phyloP scores from a whole-genome alignment of 441 rosid genomes.

The Corymbia citriodora region DNA sequence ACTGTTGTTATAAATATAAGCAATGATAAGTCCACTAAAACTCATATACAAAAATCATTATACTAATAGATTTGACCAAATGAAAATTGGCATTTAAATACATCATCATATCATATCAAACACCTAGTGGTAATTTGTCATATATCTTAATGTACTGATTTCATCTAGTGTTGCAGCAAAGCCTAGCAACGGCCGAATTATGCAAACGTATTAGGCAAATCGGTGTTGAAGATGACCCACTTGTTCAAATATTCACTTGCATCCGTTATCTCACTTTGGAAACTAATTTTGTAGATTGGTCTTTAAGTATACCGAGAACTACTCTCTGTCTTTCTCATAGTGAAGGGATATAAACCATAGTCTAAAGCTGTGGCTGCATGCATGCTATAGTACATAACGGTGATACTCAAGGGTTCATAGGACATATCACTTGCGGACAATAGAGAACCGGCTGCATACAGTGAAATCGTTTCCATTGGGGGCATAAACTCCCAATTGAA shows the following conservation, averaged over 20 bases:
- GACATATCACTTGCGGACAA: slow-evolving; percentile 41
- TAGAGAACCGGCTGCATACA: slow-evolving; percentile 42
- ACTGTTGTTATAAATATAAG: not conserved
- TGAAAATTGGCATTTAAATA: not conserved
- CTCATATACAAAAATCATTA: not conserved
- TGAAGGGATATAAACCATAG: not conserved
- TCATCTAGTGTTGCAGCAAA: not conserved
- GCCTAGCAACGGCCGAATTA: not conserved
- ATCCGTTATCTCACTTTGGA: not conserved
- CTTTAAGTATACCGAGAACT: not conserved
- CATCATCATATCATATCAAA: not conserved
- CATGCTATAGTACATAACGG: slow-evolving; percentile 43
- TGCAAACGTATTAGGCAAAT: not conserved
- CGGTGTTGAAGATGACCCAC: not conserved
- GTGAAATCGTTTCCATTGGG: slow-evolving; percentile 50
- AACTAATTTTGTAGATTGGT: not conserved
- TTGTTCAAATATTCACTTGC: not conserved
- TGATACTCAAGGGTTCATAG: slow-evolving; percentile 39
- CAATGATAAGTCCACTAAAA: not conserved
- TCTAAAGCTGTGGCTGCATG: not conserved
- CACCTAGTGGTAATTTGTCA: not conserved
- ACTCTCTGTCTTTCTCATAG: not conserved
- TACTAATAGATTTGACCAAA: not conserved
- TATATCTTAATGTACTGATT: not conserved
- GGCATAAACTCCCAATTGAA: slow-evolving; percentile 41